Conservation (phyloP, 208 protist genomes). For the Endotrypanum monterogeii region DNA sequence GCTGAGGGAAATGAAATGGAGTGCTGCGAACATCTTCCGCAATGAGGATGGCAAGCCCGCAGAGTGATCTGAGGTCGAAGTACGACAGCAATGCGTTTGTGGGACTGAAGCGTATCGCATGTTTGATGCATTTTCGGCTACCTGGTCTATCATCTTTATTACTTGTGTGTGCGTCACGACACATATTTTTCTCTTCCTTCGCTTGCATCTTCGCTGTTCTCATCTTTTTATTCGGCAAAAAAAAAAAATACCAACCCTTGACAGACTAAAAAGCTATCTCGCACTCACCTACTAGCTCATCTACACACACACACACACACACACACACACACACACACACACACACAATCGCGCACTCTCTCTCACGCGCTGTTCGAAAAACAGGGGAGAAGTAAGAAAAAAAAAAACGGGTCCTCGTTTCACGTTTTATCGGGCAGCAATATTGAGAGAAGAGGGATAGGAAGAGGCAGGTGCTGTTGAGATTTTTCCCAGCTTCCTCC, state of each 20-base stretch:
- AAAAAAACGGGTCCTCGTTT: background rate
- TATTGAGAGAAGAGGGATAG: background rate
- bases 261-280: no score
- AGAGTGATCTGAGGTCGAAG: background rate
- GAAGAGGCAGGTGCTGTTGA: background rate
- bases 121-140: background rate
- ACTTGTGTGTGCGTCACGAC: background rate
- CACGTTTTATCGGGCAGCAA: background rate
- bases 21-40: background rate
- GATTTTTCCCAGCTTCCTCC: background rate
- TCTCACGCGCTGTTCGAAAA: background rate
- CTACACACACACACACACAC: background rate
- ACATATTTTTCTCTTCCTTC: slow-evolving; percentile 6
- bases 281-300: background rate
- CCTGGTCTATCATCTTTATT: background rate
- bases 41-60: background rate
- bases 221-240: background rate
- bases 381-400: slow-evolving; percentile 22
- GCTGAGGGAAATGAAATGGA: no score
- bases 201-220: slow-evolving; percentile 21
- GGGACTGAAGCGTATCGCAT: background rate
- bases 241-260: no score
- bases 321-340: background rate
- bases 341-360: slow-evolving; percentile 1
- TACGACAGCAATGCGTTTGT: background rate